Evolutionary conservation across 805 yeast genomes (phyloP), one percentile per base, ranked within the genome.

Genomic region (Candida patagonica): DNA sequence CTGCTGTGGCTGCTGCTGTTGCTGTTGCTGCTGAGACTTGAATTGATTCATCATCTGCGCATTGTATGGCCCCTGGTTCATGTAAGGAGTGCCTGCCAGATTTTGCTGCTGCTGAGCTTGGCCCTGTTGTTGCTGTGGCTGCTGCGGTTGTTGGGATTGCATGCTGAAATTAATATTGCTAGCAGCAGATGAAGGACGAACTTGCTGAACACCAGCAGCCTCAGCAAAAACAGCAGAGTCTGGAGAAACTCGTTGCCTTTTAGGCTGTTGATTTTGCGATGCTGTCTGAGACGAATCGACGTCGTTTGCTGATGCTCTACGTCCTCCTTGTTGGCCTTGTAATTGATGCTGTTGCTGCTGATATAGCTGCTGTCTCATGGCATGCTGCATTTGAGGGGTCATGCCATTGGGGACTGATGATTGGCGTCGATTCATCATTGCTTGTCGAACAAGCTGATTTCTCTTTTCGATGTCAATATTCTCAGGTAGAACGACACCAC

Each of bases 221-320:
- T 48, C 55, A 12, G 43, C 41, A 34, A 46, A 50, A 15, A 49
- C 44, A 8, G 56, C 59, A 32, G n/a, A n/a, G n/a, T 57, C 62
- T 2, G 62, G 62, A 15, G 60, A 53, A 15, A 57, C 59, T 9
- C 60, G 56, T 37, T 59, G 66, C 24, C 60, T 56, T 36, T 59
- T 57, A 2, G 59, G 62, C 25, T 62, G 60, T 13, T 48, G 26
- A 36, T 53, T 44, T 12, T 54, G 56, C 13, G 60, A 57, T 19
- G 52, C 54, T 26, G 49, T 49, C 12, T 46, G 58, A 13, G 43
- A 37, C 38, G 49, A 16, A 38, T 47, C 35, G 38, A 47, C 20
- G 32, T 45, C 47, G 12, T 22, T n/a, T 19, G 24, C 16, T 16
- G 41, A 20, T 19, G 35, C 33, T 22, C 25, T 17, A 8, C 30